These are phyloP conservation scores for Lenzites betulinus DNA, from an alignment of 768 basidiomycete genomes.

Conservation along the genomic window DNA sequence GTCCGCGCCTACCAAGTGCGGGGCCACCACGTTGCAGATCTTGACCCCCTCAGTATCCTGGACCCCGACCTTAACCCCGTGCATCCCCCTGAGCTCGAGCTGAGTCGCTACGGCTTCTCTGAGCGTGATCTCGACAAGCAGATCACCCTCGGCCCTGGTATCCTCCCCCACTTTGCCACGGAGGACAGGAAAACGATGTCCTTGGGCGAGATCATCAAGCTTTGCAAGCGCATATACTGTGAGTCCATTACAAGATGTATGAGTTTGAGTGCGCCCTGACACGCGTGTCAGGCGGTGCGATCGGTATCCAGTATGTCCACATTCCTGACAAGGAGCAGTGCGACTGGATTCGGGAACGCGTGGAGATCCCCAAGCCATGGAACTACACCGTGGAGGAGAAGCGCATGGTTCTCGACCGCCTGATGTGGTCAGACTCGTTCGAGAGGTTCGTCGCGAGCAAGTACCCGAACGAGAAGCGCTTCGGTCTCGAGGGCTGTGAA, in stretches of 20 bases:
- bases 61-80: slow-evolving; percentile 82
- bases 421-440: slow-evolving; percentile 99
- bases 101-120: slow-evolving; percentile 93
- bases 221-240: slow-evolving; percentile 92
- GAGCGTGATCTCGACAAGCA: slow-evolving; percentile 94
- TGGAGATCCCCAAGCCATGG: slow-evolving; percentile 96
- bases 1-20: slow-evolving; percentile 99
- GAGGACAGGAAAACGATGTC: slow-evolving; percentile 87
- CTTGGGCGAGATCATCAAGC: slow-evolving; percentile 87
- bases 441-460: slow-evolving; percentile 99
- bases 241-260: neutral
- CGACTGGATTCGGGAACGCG: slow-evolving; percentile 97
- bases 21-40: slow-evolving; percentile 93
- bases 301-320: slow-evolving; percentile 92
- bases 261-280: neutral
- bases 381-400: slow-evolving; percentile 98
- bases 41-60: slow-evolving; percentile 94
- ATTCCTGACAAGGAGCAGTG: slow-evolving; percentile 99
- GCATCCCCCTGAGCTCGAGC: slow-evolving; percentile 85
- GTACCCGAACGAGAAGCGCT: slow-evolving; percentile 99
- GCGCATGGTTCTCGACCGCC: slow-evolving; percentile 97
- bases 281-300: slow-evolving; percentile 49
- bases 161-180: slow-evolving; percentile 91
- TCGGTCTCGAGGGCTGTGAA: slow-evolving; percentile 98
- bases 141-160: slow-evolving; percentile 93